Evolutionary conservation across 148 eudicot species (phyloP).

Genomic region (Vaccinium myrtillus): DNA sequence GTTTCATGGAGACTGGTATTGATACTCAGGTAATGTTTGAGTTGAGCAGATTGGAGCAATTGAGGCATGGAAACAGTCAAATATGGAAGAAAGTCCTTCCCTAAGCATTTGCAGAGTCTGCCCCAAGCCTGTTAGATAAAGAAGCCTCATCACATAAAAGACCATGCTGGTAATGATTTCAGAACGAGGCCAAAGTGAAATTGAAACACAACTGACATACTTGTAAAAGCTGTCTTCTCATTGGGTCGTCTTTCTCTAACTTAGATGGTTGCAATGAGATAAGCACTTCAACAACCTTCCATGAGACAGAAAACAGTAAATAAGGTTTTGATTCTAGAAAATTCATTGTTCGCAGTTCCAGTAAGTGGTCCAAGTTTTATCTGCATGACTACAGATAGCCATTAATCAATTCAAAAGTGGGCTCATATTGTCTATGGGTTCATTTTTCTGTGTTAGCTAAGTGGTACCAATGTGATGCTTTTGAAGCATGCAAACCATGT

Average conservation of each 20-base stretch:
- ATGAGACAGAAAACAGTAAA: not conserved
- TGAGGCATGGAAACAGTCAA: constrained; percentile 51
- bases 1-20: constrained; percentile 34
- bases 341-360: not conserved
- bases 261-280: constrained; percentile 41
- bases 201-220: constrained; percentile 7
- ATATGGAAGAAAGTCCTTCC: constrained; percentile 49
- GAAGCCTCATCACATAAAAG: constrained; percentile 6
- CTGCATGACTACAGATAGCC: not conserved
- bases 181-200: not conserved
- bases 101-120: constrained; percentile 51
- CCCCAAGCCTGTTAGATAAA: constrained; percentile 41
- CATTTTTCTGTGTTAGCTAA: no score
- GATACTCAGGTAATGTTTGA: constrained; percentile 18
- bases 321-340: not conserved
- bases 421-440: no score
- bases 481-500: not conserved
- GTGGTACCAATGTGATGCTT: no score
- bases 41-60: constrained; percentile 50
- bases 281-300: constrained; percentile 45
- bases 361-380: not conserved
- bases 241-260: constrained; percentile 45
- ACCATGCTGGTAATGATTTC: not conserved
- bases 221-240: constrained; percentile 47
- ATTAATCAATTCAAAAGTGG: no score